Base-by-base conservation (phyloP, 176 grass and related monocot species). In the Canna indica region DNA sequence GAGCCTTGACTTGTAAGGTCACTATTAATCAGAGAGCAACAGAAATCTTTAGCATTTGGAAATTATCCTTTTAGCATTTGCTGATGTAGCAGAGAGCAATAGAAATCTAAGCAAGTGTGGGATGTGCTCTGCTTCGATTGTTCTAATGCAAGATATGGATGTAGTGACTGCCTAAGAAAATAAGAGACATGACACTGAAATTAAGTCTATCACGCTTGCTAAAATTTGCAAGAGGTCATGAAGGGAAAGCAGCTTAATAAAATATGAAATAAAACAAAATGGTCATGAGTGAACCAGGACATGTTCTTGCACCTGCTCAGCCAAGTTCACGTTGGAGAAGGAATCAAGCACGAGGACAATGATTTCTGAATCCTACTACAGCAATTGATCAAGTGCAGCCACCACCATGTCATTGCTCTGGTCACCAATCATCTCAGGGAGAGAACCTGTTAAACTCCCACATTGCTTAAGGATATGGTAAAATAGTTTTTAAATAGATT, bases 81-180 rank as follows among this genome's bases (percentile, higher is more conserved):
- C 67, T 63, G 85, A 76, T 30, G 85, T 96, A 60, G 88, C 83
- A 66, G 91, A 77, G 30, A 96, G 71, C 57, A 96, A 38, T 66
- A 96, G 82, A 76, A 96, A 96, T 68, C 85, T 85, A 75, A 96
- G 88, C 74, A 96, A 77, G 62, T 91, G 85, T 0, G 91, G 88
- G 83, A 88, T 88, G 54, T 96, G 85, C 39, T 96, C 83, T 0
- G 65, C 76, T 8, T 82, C 76, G 61, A 91, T 73, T 33, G 91
- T 91, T 76, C 91, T 82, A 67, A 91, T 88, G 83, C 88, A 96
- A 25, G 91, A 96, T 80, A 96, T 82, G 25, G 91, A 88, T 67
- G 91, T 76, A 36, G 88, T 88, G 54, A 96, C 81, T 7, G 88
- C 85, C 91, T 96, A 83, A 76, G 64, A 77, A 85, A 59, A 28